phyloP scores from a whole-genome alignment of 257 asterid genomes.

The Capsicum rhomboideum region DNA sequence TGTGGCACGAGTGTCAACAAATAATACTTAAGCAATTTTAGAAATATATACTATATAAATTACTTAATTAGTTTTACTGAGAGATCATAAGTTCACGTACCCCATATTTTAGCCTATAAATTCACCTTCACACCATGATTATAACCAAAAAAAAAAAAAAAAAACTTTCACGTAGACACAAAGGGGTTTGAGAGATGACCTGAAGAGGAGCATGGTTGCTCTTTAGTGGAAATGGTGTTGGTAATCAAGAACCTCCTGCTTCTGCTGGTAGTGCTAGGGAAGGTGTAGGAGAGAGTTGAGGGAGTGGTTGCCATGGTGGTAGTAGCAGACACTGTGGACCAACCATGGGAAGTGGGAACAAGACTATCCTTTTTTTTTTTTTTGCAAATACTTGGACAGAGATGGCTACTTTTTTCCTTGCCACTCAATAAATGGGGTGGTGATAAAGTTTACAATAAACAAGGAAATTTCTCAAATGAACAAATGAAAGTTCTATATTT shows the following conservation, averaged over 20 bases:
- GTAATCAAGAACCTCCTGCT: neutral
- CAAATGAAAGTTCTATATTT: too few species aligned
- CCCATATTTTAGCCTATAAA: too few species aligned
- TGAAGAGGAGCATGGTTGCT: conserved; percentile 7
- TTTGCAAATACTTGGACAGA: neutral
- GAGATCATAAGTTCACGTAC: too few species aligned
- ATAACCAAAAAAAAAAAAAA: too few species aligned
- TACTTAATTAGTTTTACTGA: too few species aligned
- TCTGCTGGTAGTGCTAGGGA: neutral
- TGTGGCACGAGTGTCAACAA: too few species aligned
- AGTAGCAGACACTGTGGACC: neutral
- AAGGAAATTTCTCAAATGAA: too few species aligned
- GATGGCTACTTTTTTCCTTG: neutral
- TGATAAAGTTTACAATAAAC: neutral
- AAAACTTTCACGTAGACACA: too few species aligned
- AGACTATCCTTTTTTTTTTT: too few species aligned
- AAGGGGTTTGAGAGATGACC: neutral
- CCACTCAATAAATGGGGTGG: neutral
- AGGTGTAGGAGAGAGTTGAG: neutral
- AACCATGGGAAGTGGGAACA: neutral
- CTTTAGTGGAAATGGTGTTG: neutral
- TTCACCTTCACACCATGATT: too few species aligned
- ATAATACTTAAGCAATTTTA: too few species aligned
- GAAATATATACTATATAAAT: too few species aligned
- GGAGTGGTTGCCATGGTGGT: neutral